Percentiles rank a stretch among this genome's conserved stretches.
phyloP scores from a whole-genome alignment of 2,329 filamentous ascomycete species.

The Cercospora zeae-maydis region DNA sequence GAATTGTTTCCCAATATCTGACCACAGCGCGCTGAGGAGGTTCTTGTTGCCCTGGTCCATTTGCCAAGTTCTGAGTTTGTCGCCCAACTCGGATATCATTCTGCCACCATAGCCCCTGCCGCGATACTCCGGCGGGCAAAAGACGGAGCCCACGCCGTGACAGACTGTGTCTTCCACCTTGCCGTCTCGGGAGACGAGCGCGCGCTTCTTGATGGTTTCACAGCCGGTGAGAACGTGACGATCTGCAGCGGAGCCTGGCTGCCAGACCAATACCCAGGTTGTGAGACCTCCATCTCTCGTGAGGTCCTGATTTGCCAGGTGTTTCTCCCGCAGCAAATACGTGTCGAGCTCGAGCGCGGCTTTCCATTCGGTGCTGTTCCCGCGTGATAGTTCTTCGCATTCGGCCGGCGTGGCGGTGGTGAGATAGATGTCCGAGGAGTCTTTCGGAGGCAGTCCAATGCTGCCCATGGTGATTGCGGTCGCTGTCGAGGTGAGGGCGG shows the following conservation, averaged over 20 bases:
- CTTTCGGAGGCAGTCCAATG: constrained; percentile 44
- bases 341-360: constrained; percentile 53
- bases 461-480: constrained; percentile 16
- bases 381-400: constrained; percentile 49
- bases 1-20: constrained; percentile 79
- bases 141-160: constrained; percentile 77
- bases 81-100: constrained; percentile 67
- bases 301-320: constrained; percentile 50
- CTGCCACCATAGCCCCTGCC: constrained; percentile 72
- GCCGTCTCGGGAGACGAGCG: constrained; percentile 45
- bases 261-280: constrained; percentile 58
- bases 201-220: constrained; percentile 53
- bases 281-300: constrained; percentile 55
- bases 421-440: constrained; percentile 52
- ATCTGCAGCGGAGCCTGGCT: constrained; percentile 31
- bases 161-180: constrained; percentile 55
- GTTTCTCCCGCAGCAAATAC: constrained; percentile 57
- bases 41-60: constrained; percentile 43
- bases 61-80: constrained; percentile 53
- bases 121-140: constrained; percentile 62
- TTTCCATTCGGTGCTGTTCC: constrained; percentile 57
- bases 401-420: constrained; percentile 55
- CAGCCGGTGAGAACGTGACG: constrained; percentile 54
- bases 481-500: background rate
- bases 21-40: constrained; percentile 76